phyloP scores from a whole-genome alignment of 1,139 yeast genomes.

The Kurtzmaniella natalensis region DNA sequence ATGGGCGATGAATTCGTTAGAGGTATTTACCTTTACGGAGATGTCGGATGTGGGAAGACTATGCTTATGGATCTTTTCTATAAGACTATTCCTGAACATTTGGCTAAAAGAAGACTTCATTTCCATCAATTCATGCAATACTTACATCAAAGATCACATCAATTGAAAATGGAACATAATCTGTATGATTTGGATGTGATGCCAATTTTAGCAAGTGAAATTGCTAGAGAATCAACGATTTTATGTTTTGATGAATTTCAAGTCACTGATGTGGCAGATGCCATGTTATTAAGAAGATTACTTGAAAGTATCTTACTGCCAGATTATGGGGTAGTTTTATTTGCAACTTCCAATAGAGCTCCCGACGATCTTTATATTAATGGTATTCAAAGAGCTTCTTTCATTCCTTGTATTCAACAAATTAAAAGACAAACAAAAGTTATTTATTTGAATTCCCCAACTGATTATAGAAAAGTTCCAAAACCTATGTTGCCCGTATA shows the following conservation, averaged over 20 bases:
- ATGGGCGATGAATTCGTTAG: constrained; percentile 36
- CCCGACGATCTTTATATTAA: constrained; percentile 91
- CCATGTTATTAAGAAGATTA: constrained; percentile 84
- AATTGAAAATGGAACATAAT: constrained; percentile 55
- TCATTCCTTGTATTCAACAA: constrained; percentile 84
- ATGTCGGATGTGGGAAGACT: constrained; percentile 97
- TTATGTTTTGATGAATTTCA: constrained; percentile 94
- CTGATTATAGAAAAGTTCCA: constrained; percentile 87
- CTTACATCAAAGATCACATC: constrained; percentile 82
- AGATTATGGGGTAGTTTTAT: constrained; percentile 76
- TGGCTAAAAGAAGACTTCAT: constrained; percentile 78
- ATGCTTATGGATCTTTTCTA: constrained; percentile 97
- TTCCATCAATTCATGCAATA: constrained; percentile 97
- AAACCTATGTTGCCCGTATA: constrained; percentile 81
- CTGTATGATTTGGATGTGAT: constrained; percentile 73
- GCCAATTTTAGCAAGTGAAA: constrained; percentile 79
- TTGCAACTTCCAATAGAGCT: constrained; percentile 92
- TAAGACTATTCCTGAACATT: constrained; percentile 68
- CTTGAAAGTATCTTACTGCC: constrained; percentile 58
- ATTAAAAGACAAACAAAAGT: constrained; percentile 73
- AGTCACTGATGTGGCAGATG: constrained; percentile 97
- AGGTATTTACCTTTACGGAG: constrained; percentile 92
- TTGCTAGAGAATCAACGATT: constrained; percentile 71
- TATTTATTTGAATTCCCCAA: constrained; percentile 79
- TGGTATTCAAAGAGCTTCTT: constrained; percentile 88